Conservation (phyloP, 2,329 filamentous ascomycete species). For the Fusarium solani-melongenae region DNA sequence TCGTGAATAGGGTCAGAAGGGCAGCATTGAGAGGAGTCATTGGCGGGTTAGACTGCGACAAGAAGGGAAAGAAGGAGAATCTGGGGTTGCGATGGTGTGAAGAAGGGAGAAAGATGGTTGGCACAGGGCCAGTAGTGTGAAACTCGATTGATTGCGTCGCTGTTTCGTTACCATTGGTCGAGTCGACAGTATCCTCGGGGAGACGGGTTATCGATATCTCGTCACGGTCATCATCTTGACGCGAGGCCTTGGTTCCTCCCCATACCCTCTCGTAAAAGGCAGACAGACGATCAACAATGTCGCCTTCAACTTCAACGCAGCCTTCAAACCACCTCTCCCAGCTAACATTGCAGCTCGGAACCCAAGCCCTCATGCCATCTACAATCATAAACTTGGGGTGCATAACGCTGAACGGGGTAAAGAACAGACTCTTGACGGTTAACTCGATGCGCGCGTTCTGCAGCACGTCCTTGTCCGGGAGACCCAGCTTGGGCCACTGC, state of each 20-base stretch:
- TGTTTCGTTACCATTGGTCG: conserved; percentile 20
- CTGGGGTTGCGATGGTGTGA: conserved; percentile 76
- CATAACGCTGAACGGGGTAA: conserved; percentile 86
- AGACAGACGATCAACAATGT: conserved; percentile 69
- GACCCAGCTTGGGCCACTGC: conserved; percentile 72
- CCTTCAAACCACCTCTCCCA: conserved; percentile 92
- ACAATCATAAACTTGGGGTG: conserved; percentile 86
- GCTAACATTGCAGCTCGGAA: conserved; percentile 86
- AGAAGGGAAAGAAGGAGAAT: conserved; percentile 70
- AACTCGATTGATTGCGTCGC: conserved; percentile 47
- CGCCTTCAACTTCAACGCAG: conserved; percentile 73
- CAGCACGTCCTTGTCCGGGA: conserved; percentile 66
- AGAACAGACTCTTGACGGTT: conserved; percentile 80
- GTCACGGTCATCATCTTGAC: background rate
- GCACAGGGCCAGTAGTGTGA: conserved; percentile 45
- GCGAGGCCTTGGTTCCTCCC: conserved; percentile 51
- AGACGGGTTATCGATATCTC: background rate
- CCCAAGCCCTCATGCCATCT: conserved; percentile 72
- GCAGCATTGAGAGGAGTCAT: conserved; percentile 75
- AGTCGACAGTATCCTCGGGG: background rate
- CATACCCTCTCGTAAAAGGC: conserved; percentile 78
- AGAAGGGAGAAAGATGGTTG: conserved; percentile 77
- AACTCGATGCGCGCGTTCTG: conserved; percentile 72
- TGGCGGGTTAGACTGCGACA: conserved; percentile 61
- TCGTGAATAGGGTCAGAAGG: conserved; percentile 68